phyloP scores from a whole-genome alignment of 2,329 filamentous ascomycete species.

The Macrophomina tecta region DNA sequence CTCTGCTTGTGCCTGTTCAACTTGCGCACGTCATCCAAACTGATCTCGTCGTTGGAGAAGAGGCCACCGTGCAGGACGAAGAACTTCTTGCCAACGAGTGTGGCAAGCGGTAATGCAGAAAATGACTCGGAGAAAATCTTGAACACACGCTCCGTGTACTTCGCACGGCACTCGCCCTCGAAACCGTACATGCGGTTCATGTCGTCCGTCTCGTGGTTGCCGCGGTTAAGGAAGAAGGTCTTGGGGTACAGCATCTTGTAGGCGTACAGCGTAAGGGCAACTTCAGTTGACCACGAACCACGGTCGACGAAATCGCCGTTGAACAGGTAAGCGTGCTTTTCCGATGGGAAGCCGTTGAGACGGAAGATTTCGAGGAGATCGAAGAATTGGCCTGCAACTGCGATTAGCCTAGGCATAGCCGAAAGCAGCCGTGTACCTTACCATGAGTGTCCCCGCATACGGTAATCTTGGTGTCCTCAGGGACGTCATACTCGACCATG shows the following conservation, averaged over 20 bases:
- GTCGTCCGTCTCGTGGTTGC: slow-evolving; percentile 98
- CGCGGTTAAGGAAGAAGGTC: slow-evolving; percentile 92
- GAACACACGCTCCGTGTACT: slow-evolving; percentile 95
- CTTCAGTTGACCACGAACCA: slow-evolving; percentile 98
- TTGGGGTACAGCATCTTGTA: slow-evolving; percentile 95
- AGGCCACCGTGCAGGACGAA: slow-evolving; percentile 92
- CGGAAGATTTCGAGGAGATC: slow-evolving; percentile 96
- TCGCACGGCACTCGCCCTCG: slow-evolving; percentile 96
- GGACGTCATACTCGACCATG: slow-evolving; percentile 92
- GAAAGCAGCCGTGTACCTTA: slow-evolving; percentile 49
- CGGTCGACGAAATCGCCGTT: slow-evolving; percentile 99
- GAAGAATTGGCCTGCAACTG: slow-evolving; percentile 81
- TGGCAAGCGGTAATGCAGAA: slow-evolving; percentile 89
- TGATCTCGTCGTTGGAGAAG: slow-evolving; percentile 93
- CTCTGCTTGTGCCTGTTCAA: slow-evolving; percentile 88
- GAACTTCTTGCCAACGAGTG: slow-evolving; percentile 87
- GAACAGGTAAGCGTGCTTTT: slow-evolving; percentile 93
- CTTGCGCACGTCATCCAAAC: slow-evolving; percentile 91
- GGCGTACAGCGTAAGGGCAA: slow-evolving; percentile 88
- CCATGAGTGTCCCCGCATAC: slow-evolving; percentile 98
- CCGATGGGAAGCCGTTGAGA: slow-evolving; percentile 81
- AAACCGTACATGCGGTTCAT: slow-evolving; percentile 99
- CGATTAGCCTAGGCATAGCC: slow-evolving; percentile 31
- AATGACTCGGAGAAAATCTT: slow-evolving; percentile 98
- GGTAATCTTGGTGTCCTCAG: slow-evolving; percentile 78